phyloP scores from a whole-genome alignment of 192 early-diverging fungal species.

The Gigaspora rosea region DNA sequence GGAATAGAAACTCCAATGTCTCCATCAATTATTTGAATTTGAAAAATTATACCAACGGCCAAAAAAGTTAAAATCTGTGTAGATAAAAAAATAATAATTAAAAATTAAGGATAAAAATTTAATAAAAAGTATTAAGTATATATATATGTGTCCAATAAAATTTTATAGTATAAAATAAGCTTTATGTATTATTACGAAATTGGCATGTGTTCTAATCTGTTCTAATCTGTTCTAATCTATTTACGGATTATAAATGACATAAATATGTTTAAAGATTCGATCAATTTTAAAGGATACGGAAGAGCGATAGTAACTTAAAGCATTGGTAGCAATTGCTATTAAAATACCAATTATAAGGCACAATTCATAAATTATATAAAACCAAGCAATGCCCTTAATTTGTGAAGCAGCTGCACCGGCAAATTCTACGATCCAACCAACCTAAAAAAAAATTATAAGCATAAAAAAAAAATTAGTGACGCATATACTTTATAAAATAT shows the following conservation, averaged over 20 bases:
- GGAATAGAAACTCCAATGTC: not conserved
- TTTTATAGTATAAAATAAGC: not conserved
- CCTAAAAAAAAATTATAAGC: conserved; percentile 33
- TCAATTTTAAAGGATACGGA: conserved; percentile 31
- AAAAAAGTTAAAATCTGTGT: conserved; percentile 40
- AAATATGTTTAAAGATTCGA: too few species aligned
- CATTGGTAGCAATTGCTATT: conserved; percentile 36
- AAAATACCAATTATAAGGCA: conserved; percentile 38
- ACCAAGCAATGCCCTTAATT: conserved; percentile 37
- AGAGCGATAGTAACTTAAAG: conserved; percentile 39
- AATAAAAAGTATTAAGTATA: not conserved
- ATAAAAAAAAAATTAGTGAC: not conserved
- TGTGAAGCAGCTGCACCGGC: conserved; percentile 35
- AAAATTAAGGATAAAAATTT: conserved; percentile 11
- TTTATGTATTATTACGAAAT: conserved; percentile 6
- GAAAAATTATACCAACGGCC: conserved; percentile 26
- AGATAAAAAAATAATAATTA: conserved; percentile 2
- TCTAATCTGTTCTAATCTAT: not conserved
- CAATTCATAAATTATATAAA: conserved; percentile 47
- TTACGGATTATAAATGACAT: not conserved
- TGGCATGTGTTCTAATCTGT: not conserved
- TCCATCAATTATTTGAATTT: conserved; percentile 6
- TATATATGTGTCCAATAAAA: too few species aligned
- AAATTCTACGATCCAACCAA: conserved; percentile 52
- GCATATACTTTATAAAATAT: not conserved